Base-by-base conservation (phyloP, 371 early-diverging fungal species). In the Rozella allomycis region DNA sequence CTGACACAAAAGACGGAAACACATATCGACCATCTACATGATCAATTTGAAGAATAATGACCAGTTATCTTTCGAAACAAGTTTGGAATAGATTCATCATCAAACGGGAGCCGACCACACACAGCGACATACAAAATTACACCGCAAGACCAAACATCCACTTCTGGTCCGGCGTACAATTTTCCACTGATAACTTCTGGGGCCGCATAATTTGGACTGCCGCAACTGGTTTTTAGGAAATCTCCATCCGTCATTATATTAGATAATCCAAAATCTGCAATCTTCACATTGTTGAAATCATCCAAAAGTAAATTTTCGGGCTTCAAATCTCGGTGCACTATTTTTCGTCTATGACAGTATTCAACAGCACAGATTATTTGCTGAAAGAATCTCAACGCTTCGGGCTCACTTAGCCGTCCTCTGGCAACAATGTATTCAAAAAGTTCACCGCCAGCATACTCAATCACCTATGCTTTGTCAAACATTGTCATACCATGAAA, bases 81-180 rank as follows among this genome's bases (percentile, higher is more conserved):
- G 7, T 74, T 65, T 14, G 65, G 60, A 29, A 97, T 88, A 46
- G 90, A 80, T 47, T 94, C 94, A 52, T 97, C 97, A 46, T 97
- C 96, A 53, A 97, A 98, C 1, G 99, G 99, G 17, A 96, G 64
- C 35, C 80, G 66, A 4, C 99, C 99, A 50, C 86, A 85, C n/a
- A 97, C 67, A 87, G 96, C 86, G n/a, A 93, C 97, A 49, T 93
- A 97, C 12, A 97, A 60, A 37, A 98, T 87, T 4, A 97, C 93
- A 16, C 99, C 99, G 45, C 90, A 83, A 44, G 82, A 80, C 98
- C 98, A 98, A 1, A 97, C 82, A 61, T 98, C 99, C 3, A 96
- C 87, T 54, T 94, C 97, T 4, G 94, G 87, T 8, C 96, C 96
- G 16, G 82, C 82, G 46, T 97, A 97, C 20, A 82, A 47, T 35